Base-by-base conservation (phyloP, 305 asterid genomes). In the Fraxinus greggii region DNA sequence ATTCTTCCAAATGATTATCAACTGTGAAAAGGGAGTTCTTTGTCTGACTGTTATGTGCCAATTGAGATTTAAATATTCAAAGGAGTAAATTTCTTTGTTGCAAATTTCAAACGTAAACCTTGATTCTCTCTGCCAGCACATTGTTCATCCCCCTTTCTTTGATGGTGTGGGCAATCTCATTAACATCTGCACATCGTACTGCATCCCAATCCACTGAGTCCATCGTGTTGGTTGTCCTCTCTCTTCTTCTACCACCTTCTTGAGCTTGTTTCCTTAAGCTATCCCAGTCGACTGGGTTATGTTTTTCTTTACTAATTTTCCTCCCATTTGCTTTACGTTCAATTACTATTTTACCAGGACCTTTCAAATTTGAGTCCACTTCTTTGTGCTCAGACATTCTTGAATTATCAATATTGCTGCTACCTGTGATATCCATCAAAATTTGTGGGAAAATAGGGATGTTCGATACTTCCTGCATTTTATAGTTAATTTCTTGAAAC, bases 101-200 rank as follows among this genome's bases (percentile, higher is more conserved):
- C 80, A 72, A 15, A 45, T 79, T 85, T 79, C 75, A 76, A 75
- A 45, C 72, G 19, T 75, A 82, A 85, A 94, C 99, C 95, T 94
- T 89, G 85, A 96, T 96, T 88, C 99, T 92, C 90, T 85, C 96
- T 63, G 98, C 98, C 77, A 96, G 91, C 92, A 86, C 87, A 84
- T 96, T 96, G 89, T 94, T 94, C 99, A 96, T 96, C 82, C 99
- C 99, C 90, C 99, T 90, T 81, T 92, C 98, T 86, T 88, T 94
- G 80, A 96, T 93, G 79, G 98, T 88, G 15, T 91, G 78, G 15
- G 99, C 95, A 86, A 96, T 88, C 85, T 93, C 98, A 26, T 84
- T 77, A 79, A 96, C 98, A 86, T 96, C 93, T 28, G 99, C 95
- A 85, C 92, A 86, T 85, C 97, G 91, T 42, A 96, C 92, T 59